Evolutionary conservation across 2,329 filamentous ascomycete species (phyloP), one percentile per base, ranked within the genome.

Genomic region (Epichloe sibirici): DNA sequence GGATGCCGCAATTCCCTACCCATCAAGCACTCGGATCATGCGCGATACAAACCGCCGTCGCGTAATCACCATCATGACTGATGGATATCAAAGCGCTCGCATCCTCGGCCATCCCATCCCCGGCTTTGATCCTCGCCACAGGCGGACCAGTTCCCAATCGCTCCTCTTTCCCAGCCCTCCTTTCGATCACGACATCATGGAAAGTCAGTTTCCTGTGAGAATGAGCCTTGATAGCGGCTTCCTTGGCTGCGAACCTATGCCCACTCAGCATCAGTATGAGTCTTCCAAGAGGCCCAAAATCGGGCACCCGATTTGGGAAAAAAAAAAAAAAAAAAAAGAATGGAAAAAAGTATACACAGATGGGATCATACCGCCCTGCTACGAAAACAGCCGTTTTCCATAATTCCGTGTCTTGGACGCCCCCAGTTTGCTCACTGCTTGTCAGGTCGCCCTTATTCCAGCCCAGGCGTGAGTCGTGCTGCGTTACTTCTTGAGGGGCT

Each of bases 41-140:
- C n/a, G 77, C 81, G 37, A 88, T 57, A 57, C 83, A 86, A 1
- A 84, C 74, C 6, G 85, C 86, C 21, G 78, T 83, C 9, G 89
- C 89, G 68, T 90, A 95, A 7, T 88, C 84, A 2, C 80, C 83
- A 66, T 96, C 90, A 65, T 96, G 90, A 61, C 86, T 93, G 60
- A 96, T 94, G 55, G 85, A 91, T 45, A 95, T 65, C 61, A 79
- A 74, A 13, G 83, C 88, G 48, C 81, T 72, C 57, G 81, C 77
- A 54, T 73, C 65, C 42, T 55, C 60, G n/a, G 58, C 63, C 17
- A 53, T 61, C 15, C 53, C 60, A 2, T 54, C 59, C 31, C 57
- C 57, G 7, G 62, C 63, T 55, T 58, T 64, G 53, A 77, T 69
- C 49, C 75, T 59, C 7, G 71, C 74, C 3, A 76, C 59, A 0